phyloP scores from a whole-genome alignment of 768 basidiomycete species.

The Kwoniella sp. region DNA sequence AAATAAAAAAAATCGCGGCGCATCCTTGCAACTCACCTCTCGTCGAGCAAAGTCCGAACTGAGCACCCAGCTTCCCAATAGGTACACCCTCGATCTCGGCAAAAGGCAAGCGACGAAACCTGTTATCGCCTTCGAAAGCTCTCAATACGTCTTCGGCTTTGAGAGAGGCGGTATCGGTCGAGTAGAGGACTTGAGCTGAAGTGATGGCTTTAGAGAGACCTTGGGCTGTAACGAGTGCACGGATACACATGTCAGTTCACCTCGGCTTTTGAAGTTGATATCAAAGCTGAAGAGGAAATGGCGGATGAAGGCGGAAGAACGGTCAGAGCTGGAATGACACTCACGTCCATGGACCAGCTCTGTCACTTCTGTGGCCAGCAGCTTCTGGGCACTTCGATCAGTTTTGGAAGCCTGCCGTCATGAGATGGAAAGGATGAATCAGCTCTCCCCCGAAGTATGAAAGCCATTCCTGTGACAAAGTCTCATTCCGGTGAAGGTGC shows the following conservation, averaged over 20 bases:
- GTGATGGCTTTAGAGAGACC: slow-evolving; percentile 59
- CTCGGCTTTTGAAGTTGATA: background rate
- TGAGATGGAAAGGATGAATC: too few species aligned
- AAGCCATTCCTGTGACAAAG: background rate
- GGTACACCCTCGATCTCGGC: slow-evolving; percentile 63
- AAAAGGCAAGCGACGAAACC: slow-evolving; percentile 62
- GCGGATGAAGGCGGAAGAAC: too few species aligned
- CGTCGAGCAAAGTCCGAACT: slow-evolving; percentile 65
- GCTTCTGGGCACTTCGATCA: slow-evolving; percentile 61
- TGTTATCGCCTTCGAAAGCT: slow-evolving; percentile 69
- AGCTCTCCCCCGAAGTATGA: background rate
- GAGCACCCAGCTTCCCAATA: slow-evolving; percentile 67
- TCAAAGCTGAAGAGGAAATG: too few species aligned
- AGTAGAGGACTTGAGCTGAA: slow-evolving; percentile 61
- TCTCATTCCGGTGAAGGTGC: too few species aligned
- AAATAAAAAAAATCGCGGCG: background rate
- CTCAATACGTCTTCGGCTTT: slow-evolving; percentile 64
- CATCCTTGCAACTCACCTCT: slow-evolving; percentile 63
- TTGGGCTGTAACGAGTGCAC: slow-evolving; percentile 51
- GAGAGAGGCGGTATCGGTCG: slow-evolving; percentile 58
- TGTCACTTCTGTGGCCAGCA: slow-evolving; percentile 66
- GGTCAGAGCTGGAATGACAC: slow-evolving; percentile 28
- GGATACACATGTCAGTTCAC: background rate
- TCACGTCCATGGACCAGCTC: slow-evolving; percentile 66
- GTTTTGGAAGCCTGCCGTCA: slow-evolving; percentile 6